Base-by-base conservation (phyloP, 2,329 filamentous ascomycete species). In the Shiraia bambusicola region DNA sequence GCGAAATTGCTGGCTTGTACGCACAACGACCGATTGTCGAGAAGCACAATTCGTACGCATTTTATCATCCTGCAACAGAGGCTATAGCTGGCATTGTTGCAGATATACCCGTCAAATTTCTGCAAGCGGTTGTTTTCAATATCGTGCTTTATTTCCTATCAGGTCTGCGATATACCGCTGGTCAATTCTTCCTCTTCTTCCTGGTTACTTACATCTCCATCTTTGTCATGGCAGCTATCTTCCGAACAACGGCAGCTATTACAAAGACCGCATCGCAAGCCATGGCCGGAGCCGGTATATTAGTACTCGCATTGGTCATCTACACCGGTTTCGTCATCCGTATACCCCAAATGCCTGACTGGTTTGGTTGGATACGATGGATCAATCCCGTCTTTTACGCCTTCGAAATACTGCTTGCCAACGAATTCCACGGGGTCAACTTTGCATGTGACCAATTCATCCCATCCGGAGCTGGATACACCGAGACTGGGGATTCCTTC, bases 11-110 rank as follows among this genome's bases (percentile, higher is more conserved):
- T 31, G 52, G 46, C 31, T 47, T 95, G 2, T 95, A 92, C 60
- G 79, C 86, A 1, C 89, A 95, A 77, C 84, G 91, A 15, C 86
- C 87, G 1, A 93, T 95, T 55, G 88, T 96, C 45, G 89, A 95
- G 59, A 95, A 95, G 64, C 91, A 95, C 57, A 72, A 77, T 38
- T 82, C 85, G 17, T 95, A 95, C 63, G 88, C 89, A 11, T 79
- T 95, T 27, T 95, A 95, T 56, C 90, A 94, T 60, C 89, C 91
- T 0, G 87, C 85, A 7, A 85, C 88, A 4, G 90, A 96, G 74
- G 88, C 88, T 11, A 76, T 88, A 47, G 82, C 87, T 0, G 92
- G 87, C 2, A 91, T 95, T 80, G 69, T 95, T 12, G 84, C 81
- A 50, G 91, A 95, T 55, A 70, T 94, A 67, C 90, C 90, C 0